A percentile compares a stretch with the other conserved stretches of the same genome.
These are phyloP conservation scores for Scenedesmus sp. DNA, from an alignment of 163 green algal species.

Conservation along the genomic window DNA sequence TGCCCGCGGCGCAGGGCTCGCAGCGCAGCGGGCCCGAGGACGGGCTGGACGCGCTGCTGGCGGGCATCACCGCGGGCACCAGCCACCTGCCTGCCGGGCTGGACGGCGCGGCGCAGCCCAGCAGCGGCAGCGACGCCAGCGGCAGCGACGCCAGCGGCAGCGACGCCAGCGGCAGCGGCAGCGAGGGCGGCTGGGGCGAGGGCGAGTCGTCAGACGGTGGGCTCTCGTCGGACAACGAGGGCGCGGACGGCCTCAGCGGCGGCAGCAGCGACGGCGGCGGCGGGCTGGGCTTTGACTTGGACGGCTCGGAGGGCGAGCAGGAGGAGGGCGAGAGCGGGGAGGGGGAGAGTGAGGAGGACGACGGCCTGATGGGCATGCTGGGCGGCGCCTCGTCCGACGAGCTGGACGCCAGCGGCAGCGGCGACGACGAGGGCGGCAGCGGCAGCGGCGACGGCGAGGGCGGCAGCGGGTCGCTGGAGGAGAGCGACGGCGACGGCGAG, in stretches of 20 bases:
- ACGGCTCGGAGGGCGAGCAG: neutral
- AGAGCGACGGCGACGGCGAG: neutral
- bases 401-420: neutral
- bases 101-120: conserved; percentile 6
- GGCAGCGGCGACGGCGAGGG: conserved; percentile 6
- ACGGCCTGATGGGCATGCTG: conserved; percentile 14
- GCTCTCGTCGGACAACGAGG: neutral
- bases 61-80: conserved; percentile 44
- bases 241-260: neutral
- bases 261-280: no score
- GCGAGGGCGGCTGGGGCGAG: neutral
- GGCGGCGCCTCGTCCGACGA: conserved; percentile 6
- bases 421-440: neutral
- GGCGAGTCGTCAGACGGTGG: neutral
- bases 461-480: neutral
- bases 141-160: no score
- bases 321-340: neutral
- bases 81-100: neutral
- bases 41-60: conserved; percentile 61
- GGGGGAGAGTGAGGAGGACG: neutral
- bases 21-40: conserved; percentile 53
- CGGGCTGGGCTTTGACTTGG: no score
- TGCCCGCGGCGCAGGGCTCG: conserved; percentile 12
- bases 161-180: neutral
- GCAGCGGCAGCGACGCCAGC: conserved; percentile 46